Base-by-base conservation (phyloP, 257 asterid genomes). In the Salvia hispanica region DNA sequence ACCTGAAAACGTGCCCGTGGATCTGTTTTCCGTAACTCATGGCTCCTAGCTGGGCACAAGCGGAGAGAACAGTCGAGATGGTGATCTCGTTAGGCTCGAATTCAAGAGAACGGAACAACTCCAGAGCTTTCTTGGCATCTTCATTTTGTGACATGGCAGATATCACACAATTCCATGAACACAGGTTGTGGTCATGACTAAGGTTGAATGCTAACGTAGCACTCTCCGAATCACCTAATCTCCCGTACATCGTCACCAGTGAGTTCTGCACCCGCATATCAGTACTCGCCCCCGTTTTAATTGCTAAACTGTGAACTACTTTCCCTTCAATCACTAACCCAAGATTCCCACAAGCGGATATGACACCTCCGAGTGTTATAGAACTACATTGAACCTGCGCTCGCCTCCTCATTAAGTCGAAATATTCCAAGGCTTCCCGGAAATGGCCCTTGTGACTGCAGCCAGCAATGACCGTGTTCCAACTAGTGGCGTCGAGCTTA, bases 81-180 rank as follows among this genome's bases (percentile, higher is more conserved):
- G 88, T 88, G 71, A 82, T 80, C 84, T 83, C 90, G 3, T 85
- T 71, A 14, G 95, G 92, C 69, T 81, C 84, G 45, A 85, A 83
- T 34, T 83, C 87, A 10, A 83, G 86, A 18, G 76, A 64, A 53
- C 80, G 78, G 28, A 83, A 88, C 25, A 85, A 44, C 34, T 77
- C 77, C 14, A 85, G 66, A 9, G 92, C 90, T 62, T 76, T 81
- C 60, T 62, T 85, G 46, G 88, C 88, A 62, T 82, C 86, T 73
- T 77, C 85, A n/a, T 85, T 88, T 66, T 80, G 92, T 14, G 90
- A 82, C 48, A 83, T 57, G 51, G 84, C 88, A 10, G 92, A 80
- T 71, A 81, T 79, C 50, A 80, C 66, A 69, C 90, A 88, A 56
- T 88, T 88, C 95, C 95, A 85, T 31, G 90, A 80, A 71, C 92